Evolutionary conservation across 371 early-diverging fungal genomes (phyloP).

Genomic region (Mortierella polycephala): DNA sequence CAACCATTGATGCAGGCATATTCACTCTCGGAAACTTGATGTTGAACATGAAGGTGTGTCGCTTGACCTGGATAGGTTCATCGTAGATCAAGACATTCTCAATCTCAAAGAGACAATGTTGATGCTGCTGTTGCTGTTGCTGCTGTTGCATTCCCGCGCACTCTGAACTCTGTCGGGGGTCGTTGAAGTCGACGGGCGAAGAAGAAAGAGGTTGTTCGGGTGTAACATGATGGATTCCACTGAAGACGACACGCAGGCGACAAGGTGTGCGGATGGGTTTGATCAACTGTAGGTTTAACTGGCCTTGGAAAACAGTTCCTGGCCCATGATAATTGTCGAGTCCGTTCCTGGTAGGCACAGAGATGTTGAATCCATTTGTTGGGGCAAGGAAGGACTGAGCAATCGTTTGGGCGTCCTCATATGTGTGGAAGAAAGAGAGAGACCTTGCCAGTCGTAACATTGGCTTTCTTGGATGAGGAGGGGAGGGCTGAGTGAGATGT

Average conservation of each 20-base stretch:
- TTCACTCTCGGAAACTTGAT: conserved; percentile 49
- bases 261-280: conserved; percentile 31
- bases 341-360: conserved; percentile 28
- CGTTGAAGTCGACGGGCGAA: background rate
- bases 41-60: conserved; percentile 49
- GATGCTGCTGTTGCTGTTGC: background rate
- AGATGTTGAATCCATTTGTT: conserved; percentile 43
- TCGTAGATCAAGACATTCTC: conserved; percentile 39
- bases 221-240: conserved; percentile 22
- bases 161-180: conserved; percentile 14
- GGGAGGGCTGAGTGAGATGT: background rate
- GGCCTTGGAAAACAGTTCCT: conserved; percentile 51
- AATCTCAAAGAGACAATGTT: conserved; percentile 34
- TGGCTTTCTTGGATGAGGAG: background rate
- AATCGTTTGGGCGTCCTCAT: conserved; percentile 27
- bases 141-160: conserved; percentile 3
- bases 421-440: conserved; percentile 26
- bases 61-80: conserved; percentile 28
- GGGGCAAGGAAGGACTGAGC: conserved; percentile 37
- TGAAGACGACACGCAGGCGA: conserved; percentile 41
- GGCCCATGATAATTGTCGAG: conserved; percentile 53
- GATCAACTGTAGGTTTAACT: conserved; percentile 41
- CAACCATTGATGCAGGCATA: conserved; percentile 42
- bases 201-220: conserved; percentile 6
- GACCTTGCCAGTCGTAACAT: conserved; percentile 50